These are phyloP conservation scores for Plasmopara viticola DNA, from an alignment of 352 stramenopile genomes.

Conservation along the genomic window DNA sequence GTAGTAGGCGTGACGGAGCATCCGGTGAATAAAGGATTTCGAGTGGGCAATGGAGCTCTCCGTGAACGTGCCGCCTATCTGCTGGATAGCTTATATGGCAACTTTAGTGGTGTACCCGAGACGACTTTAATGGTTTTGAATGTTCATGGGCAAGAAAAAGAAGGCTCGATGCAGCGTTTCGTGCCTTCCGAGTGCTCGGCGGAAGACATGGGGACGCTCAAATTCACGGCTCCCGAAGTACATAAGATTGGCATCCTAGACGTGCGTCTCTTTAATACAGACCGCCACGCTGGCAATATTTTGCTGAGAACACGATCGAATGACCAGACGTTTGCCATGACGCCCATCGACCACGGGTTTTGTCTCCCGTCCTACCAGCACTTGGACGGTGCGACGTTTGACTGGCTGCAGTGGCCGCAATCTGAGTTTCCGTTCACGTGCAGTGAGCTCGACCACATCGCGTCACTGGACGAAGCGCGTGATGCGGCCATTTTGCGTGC, in stretches of 20 bases:
- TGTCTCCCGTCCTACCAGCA: conserved; percentile 80
- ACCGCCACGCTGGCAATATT: conserved; percentile 85
- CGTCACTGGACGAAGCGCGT: conserved; percentile 44
- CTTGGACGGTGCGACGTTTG: conserved; percentile 73
- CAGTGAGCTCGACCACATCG: conserved; percentile 70
- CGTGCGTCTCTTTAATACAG: conserved; percentile 85
- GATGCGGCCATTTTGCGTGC: conserved; percentile 60
- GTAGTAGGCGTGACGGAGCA: conserved; percentile 77
- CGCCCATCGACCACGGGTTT: conserved; percentile 86
- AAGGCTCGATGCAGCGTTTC: conserved; percentile 83
- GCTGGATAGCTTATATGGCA: conserved; percentile 67
- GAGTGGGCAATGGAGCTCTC: conserved; percentile 76
- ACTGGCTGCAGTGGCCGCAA: conserved; percentile 86
- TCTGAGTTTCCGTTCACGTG: conserved; percentile 83
- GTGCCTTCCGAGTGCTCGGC: conserved; percentile 76
- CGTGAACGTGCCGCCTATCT: conserved; percentile 82
- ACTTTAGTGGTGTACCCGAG: conserved; percentile 79
- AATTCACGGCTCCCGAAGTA: conserved; percentile 79
- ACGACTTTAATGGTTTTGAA: conserved; percentile 71
- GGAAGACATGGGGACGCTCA: conserved; percentile 84
- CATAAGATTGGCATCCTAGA: conserved; percentile 88
- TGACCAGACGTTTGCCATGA: conserved; percentile 77
- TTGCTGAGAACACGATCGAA: conserved; percentile 46
- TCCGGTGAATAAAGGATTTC: conserved; percentile 81
- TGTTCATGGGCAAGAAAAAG: conserved; percentile 59